Evolutionary conservation across 179 eudicot species (phyloP).

Genomic region (Beta lomatogona): DNA sequence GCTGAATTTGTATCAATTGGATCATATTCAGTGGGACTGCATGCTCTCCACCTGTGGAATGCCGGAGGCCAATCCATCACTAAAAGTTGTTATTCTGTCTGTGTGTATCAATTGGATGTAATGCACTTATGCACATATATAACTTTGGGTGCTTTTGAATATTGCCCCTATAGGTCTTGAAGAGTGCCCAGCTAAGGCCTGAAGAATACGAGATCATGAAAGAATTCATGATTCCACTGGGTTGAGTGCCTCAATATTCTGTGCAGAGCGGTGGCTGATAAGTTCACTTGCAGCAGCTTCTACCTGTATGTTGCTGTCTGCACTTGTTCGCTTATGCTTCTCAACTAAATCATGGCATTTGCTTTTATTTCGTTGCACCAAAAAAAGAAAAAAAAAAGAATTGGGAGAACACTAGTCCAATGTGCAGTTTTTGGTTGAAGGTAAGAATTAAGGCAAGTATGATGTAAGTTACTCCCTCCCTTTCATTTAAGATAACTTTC

Average conservation of each 20-base stretch:
- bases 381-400: not conserved
- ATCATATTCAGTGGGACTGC: not conserved
- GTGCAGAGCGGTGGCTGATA: conserved; percentile 44
- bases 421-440: not conserved
- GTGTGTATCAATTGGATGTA: not conserved
- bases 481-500: too few relatives aligned
- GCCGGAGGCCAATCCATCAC: too few relatives aligned
- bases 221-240: conserved; percentile 82
- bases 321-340: conserved; percentile 7
- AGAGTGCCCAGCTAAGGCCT: conserved; percentile 56
- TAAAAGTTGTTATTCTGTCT: too few relatives aligned
- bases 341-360: not conserved
- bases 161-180: conserved; percentile 56
- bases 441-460: not conserved
- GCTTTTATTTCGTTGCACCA: not conserved
- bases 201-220: conserved; percentile 81
- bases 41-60: not conserved
- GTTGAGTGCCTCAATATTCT: conserved; percentile 65
- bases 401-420: too few relatives aligned
- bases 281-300: conserved; percentile 2
- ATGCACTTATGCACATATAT: not conserved
- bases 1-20: not conserved
- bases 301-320: not conserved
- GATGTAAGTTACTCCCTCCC: not conserved
- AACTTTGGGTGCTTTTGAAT: not conserved